Conservation (phyloP, 163 green algal genomes). For the Scenedesmus sp. region DNA sequence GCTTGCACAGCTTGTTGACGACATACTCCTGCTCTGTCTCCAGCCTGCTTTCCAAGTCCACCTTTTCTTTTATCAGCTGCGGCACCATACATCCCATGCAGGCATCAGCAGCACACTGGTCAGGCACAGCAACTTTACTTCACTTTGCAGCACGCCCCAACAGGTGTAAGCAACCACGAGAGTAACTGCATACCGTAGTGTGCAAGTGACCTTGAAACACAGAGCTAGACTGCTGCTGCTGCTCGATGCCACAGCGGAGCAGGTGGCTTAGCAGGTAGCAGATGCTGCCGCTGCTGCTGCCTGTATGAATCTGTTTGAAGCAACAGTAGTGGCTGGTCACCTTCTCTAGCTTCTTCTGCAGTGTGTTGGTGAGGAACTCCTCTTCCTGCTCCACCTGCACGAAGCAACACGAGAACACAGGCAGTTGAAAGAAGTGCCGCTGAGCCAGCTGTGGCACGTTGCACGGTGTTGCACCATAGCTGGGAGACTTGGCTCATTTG, state of each 20-base stretch:
- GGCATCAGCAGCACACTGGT: neutral
- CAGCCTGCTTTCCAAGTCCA: conserved; percentile 85
- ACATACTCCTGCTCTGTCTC: conserved; percentile 89
- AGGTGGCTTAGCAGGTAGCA: neutral
- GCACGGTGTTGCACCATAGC: neutral
- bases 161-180: neutral
- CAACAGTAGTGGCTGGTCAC: conserved; percentile 43
- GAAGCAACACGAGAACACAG: neutral
- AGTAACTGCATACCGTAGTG: too few relatives aligned
- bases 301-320: neutral
- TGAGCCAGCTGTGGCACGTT: neutral
- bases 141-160: neutral
- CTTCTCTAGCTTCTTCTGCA: conserved; percentile 82
- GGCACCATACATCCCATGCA: neutral
- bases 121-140: neutral
- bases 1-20: conserved; percentile 82
- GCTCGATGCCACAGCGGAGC: too few relatives aligned
- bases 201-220: too few relatives aligned
- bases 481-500: neutral
- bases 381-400: conserved; percentile 83
- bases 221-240: too few relatives aligned
- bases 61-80: conserved; percentile 83
- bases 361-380: conserved; percentile 85
- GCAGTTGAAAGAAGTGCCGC: neutral
- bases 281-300: neutral